Evolutionary conservation across 441 rosid species (phyloP).

Genomic region (Hypseocharis bilobata): DNA sequence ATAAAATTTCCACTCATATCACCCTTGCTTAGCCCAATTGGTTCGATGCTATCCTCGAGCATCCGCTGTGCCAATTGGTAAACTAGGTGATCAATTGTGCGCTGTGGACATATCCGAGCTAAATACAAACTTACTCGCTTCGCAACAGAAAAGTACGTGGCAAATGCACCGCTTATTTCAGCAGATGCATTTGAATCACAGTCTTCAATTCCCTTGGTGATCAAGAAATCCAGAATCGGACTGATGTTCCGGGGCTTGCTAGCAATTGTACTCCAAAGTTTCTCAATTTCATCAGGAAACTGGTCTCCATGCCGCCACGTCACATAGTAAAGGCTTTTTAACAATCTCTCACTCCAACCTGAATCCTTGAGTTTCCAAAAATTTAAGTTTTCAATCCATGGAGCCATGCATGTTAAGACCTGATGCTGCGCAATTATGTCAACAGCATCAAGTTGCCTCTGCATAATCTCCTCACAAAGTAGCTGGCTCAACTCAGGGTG

Average conservation of each 20-base stretch:
- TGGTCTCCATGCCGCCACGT: constrained; percentile 99
- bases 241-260: constrained; percentile 90
- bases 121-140: constrained; percentile 89
- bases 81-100: constrained; percentile 95
- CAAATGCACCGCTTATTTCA: constrained; percentile 99
- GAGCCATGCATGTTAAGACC: constrained; percentile 98
- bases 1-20: constrained; percentile 69
- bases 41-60: constrained; percentile 88
- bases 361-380: constrained; percentile 99
- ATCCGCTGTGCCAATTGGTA: constrained; percentile 89
- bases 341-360: constrained; percentile 91
- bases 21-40: constrained; percentile 47
- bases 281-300: constrained; percentile 97
- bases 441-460: constrained; percentile 98
- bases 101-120: constrained; percentile 92
- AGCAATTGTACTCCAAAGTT: constrained; percentile 98
- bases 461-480: constrained; percentile 98
- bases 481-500: constrained; percentile 94
- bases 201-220: constrained; percentile 96
- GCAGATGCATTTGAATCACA: constrained; percentile 99
- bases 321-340: constrained; percentile 93
- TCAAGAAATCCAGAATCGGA: constrained; percentile 93
- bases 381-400: constrained; percentile 97
- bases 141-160: constrained; percentile 96
- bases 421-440: constrained; percentile 99